Base-by-base conservation (phyloP, 305 asterid species). In the Fraxinus platypoda region DNA sequence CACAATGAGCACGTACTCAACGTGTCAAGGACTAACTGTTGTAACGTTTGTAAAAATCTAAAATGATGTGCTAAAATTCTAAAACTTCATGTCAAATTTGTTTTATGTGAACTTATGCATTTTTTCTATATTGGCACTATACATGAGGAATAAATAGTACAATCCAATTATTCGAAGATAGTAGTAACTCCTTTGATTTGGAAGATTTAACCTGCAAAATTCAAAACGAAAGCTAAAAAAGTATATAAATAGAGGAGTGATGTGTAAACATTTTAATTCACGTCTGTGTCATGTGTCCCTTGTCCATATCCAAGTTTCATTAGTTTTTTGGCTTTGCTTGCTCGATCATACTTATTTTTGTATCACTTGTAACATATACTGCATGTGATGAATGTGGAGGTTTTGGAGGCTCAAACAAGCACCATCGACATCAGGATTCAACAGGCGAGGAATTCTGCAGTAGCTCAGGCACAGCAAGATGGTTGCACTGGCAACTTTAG, bases 391-490 rank as follows among this genome's bases (percentile, higher is more conserved):
- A 21, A 76, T 88, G 79, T 81, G 54, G 83, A 90, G 97, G 86
- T 79, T 41, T 80, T 30, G 26, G 87, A 78, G 46, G 77, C 86
- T 78, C 87, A 80, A 77, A 76, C 86, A 11, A 82, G 85, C 35
- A 78, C 71, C 38, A 72, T 33, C 52, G 26, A 71, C 86, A 35
- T 38, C 23, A 88, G 80, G 89, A 88, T 87, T 88, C 92, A 85
- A 81, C 91, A 87, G 76, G 92, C 90, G 1, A 93, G 87, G 89
- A 78, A 88, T 85, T 71, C 70, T 35, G 97, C 97, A 4, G 93
- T 92, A 28, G 83, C 91, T 4, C 93, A 94, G 84, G 95, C 92
- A 35, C 89, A 87, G 64, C 91, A 90, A 82, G 97, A 92, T 21
- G 87, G 92, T 76, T 89, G 90, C 88, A 89, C 89, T 1, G 92